A percentile compares a stretch with the other conserved stretches of the same genome.
phyloP scores from a whole-genome alignment of 257 asterid genomes.

The Nicotiana benthamiana region DNA sequence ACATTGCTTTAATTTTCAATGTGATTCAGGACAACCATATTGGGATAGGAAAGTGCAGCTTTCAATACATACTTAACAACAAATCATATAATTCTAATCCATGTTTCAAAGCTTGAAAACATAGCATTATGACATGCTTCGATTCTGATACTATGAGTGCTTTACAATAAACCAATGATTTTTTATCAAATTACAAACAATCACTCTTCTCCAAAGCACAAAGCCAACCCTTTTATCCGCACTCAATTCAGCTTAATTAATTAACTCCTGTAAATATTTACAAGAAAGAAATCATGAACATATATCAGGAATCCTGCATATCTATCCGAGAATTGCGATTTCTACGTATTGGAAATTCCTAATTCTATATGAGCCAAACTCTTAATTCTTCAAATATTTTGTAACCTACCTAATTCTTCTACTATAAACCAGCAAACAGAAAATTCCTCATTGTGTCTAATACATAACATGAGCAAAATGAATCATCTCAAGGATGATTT shows the following conservation, averaged over 20 bases:
- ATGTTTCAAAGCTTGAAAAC: not conserved
- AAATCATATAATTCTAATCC: not conserved
- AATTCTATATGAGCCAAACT: not conserved
- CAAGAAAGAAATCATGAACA: not conserved
- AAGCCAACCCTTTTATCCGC: not conserved
- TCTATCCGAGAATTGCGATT: not conserved
- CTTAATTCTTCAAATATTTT: not conserved
- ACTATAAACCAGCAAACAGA: not conserved
- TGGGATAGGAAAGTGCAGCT: not conserved
- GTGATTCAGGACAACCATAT: not conserved
- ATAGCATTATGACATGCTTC: not conserved
- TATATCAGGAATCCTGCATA: not conserved
- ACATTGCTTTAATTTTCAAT: not conserved
- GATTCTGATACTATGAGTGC: not conserved
- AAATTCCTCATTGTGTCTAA: not conserved
- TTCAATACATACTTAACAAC: not conserved
- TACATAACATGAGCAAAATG: not conserved
- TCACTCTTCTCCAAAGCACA: not conserved
- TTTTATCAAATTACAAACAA: not conserved
- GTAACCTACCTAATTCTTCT: not conserved
- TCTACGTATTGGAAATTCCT: not conserved
- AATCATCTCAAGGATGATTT: conserved; percentile 12
- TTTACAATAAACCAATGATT: not conserved
- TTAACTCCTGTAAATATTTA: not conserved
- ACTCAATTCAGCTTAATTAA: not conserved